Base-by-base conservation (phyloP, 768 basidiomycete species). In the Porpolomopsis calyptriformis region DNA sequence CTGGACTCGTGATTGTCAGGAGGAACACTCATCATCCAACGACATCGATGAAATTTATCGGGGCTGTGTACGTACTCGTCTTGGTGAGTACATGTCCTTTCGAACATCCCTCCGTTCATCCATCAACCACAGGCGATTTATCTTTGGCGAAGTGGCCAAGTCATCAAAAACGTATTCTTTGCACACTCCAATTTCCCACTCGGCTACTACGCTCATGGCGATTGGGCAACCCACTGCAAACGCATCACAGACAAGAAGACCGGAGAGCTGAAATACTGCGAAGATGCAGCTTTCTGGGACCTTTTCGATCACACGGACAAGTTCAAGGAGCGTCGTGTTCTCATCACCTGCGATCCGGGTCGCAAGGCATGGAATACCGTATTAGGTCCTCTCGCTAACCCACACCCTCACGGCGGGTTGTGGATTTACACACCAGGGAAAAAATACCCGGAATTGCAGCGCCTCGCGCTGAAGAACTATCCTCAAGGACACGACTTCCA, bases 331-430 rank as follows among this genome's bases (percentile, higher is more conserved):
- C 73, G 74, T 43, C 62, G 67, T 22, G 59, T 83, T 5, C 68
- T 60, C 48, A 55, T 71, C 29, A 70, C 62, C 52, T 82, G 80
- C 51, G 80, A 82, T 55, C 65, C 74, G 1, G 65, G 60, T 42
- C 70, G 80, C 11, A 70, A 70, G 50, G 58, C 67, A 22, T 87
- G 85, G 85, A 87, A 87, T 56, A 85, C 83, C 5, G 84, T 77
- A 38, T 78, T 82, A 77, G 85, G 85, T 0, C 84, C 85, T 4
- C 56, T 87, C 40, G 59, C 50, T 0, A 62, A 84, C 53, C 80
- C 84, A 1, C 54, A 62, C 3, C 74, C 77, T 4, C 70, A 59
- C n/a, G 85, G 81, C 0, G 64, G 69, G 2, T 63, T 87, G 19
- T 87, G 83, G 74, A 39, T 83, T 3, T 73, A 80, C 53, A 57